Conservation (phyloP, 208 protist species). For the Jaenimonas drosophilae region DNA sequence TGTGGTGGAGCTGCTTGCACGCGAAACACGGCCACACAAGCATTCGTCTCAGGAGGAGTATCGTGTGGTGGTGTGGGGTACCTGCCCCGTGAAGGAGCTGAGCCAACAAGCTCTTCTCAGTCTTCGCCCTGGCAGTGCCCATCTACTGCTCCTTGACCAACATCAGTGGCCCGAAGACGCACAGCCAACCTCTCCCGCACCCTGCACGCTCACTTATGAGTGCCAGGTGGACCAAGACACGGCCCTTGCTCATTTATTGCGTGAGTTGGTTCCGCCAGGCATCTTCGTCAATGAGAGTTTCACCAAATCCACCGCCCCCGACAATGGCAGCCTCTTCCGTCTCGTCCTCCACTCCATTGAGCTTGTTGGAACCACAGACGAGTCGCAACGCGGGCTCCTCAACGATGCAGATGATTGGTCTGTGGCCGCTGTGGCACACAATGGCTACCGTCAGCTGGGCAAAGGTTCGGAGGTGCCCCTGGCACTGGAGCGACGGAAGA, state of each 20-base stretch:
- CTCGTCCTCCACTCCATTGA: slow-evolving; percentile 47
- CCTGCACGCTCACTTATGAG: slow-evolving; percentile 18
- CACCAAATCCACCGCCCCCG: slow-evolving; percentile 31
- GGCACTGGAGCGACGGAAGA: slow-evolving; percentile 8
- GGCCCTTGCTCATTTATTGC: slow-evolving; percentile 34
- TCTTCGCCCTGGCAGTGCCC: slow-evolving; percentile 54
- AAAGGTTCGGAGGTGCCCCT: slow-evolving; percentile 64
- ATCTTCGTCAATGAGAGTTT: slow-evolving; percentile 74
- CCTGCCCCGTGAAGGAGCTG: slow-evolving; percentile 22
- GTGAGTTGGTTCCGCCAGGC: slow-evolving; percentile 63
- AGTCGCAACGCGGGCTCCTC: slow-evolving; percentile 22
- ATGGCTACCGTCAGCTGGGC: slow-evolving; percentile 78
- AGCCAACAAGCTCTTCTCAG: slow-evolving; percentile 4
- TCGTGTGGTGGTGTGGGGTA: slow-evolving; percentile 56
- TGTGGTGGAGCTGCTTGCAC: slow-evolving; percentile 55
- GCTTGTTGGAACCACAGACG: slow-evolving; percentile 24
- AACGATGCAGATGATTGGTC: slow-evolving; percentile 55
- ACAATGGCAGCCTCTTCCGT: slow-evolving; percentile 34
- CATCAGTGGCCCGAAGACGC: slow-evolving; percentile 39
- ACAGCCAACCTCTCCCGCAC: slow-evolving; percentile 9
- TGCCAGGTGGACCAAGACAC: slow-evolving; percentile 23
- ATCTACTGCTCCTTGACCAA: slow-evolving; percentile 52
- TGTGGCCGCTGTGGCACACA: slow-evolving; percentile 77
- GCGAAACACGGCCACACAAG: slow-evolving; percentile 13
- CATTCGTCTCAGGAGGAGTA: slow-evolving; percentile 21